Evolutionary conservation across 2,329 filamentous ascomycete species (phyloP), one percentile per base, ranked within the genome.

Genomic region (Aspergillus proliferans): DNA sequence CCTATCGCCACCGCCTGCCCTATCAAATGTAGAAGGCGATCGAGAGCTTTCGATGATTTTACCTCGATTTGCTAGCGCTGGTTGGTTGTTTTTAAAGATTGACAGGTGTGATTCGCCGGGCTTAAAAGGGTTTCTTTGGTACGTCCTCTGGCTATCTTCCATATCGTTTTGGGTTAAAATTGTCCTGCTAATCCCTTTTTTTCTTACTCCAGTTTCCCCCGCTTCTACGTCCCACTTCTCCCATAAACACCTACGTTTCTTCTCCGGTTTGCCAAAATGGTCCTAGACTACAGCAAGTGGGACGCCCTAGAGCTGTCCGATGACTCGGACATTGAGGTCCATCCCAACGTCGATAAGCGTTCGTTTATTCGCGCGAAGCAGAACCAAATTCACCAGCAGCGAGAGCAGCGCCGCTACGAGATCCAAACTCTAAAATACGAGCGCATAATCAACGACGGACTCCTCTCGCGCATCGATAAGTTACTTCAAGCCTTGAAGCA

Each of bases 321-420:
- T 72, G 93, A 98, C 73, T 96, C 90, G 46, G 93, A 98, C 65
- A 85, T 98, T 62, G 93, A 98, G 74, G 93, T 97, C 46, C 93
- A 98, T 71, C 93, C 93, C 52, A 98, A 98, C 68, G 93, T 98
- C 68, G 93, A 98, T 76, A 98, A 98, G 72, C 83, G 86, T 46
- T 97, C 92, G 52, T 98, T 98, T 72, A 98, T 98, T 69, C 88
- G 92, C 57, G 94, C 93, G 57, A 98, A 98, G 74, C 93, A 97
- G 75, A 86, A 85, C 61, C 91, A 98, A 73, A 98, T 98, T 62
- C 93, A 98, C 70, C 84, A 91, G 65, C 86, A 96, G 68, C 86
- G 93, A 48, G 78, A 84, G 58, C 86, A 94, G 63, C 86, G 93
- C 49, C 88, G 87, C 67, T 84, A 87, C 61, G 86, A 95, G 64